These are phyloP conservation scores for Spergularia azorica DNA, from an alignment of 179 eudicot species.

Conservation along the genomic window DNA sequence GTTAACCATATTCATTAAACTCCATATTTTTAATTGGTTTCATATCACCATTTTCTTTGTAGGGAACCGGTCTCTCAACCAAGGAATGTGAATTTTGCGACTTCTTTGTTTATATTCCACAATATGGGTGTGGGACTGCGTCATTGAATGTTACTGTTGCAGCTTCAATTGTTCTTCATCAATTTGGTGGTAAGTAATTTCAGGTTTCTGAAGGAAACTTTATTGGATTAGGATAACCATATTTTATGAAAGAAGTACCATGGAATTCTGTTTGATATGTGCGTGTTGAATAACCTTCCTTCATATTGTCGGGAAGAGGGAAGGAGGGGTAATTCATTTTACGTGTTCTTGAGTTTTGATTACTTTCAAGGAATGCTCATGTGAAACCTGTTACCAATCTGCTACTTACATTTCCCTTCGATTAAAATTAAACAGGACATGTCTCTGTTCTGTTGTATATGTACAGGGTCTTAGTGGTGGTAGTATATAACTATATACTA, in stretches of 20 bases:
- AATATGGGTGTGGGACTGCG: slow-evolving; percentile 98
- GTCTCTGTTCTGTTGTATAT: neutral
- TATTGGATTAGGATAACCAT: no score
- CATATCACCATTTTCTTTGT: slow-evolving; percentile 21
- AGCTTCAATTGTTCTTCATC: slow-evolving; percentile 94
- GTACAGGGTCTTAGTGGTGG: neutral
- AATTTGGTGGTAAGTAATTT: slow-evolving; percentile 64
- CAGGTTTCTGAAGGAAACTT: no score
- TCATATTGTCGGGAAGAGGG: neutral
- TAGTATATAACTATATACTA: neutral
- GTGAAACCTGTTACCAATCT: neutral
- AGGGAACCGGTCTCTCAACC: slow-evolving; percentile 92
- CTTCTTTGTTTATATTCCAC: slow-evolving; percentile 92
- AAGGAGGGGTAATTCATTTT: neutral
- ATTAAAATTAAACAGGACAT: neutral
- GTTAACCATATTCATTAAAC: no score
- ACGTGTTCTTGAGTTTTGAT: neutral
- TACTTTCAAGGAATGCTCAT: neutral
- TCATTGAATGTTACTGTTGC: slow-evolving; percentile 92
- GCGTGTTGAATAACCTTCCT: neutral
- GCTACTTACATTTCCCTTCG: no score
- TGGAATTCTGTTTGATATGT: neutral
- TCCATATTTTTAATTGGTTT: neutral
- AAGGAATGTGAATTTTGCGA: slow-evolving; percentile 92
- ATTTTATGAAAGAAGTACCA: neutral